Evolutionary conservation across 2,329 filamentous ascomycete species (phyloP).

Genomic region (Fusarium nodosum): DNA sequence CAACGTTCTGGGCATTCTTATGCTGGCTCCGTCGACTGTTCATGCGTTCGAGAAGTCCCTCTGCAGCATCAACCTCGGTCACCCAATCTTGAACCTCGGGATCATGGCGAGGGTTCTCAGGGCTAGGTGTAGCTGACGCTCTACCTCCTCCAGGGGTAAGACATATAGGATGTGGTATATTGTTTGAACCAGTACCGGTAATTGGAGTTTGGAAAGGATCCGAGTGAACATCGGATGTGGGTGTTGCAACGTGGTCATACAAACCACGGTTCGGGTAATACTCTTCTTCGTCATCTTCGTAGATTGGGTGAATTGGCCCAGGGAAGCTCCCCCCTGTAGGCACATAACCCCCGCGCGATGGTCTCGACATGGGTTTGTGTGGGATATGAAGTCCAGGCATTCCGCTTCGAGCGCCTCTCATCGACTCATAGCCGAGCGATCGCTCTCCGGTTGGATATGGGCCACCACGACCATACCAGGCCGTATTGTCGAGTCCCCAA

Average conservation of each 20-base stretch:
- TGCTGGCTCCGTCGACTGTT: slow-evolving; percentile 48
- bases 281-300: slow-evolving; percentile 70
- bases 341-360: slow-evolving; percentile 52
- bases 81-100: slow-evolving; percentile 72
- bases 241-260: slow-evolving; percentile 51
- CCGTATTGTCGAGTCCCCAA: slow-evolving; percentile 46
- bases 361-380: slow-evolving; percentile 54
- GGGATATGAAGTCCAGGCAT: slow-evolving; percentile 49
- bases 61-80: slow-evolving; percentile 67
- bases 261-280: slow-evolving; percentile 47
- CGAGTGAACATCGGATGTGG: slow-evolving; percentile 55
- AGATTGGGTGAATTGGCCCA: slow-evolving; percentile 68
- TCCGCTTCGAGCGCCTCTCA: slow-evolving; percentile 56
- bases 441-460: slow-evolving; percentile 59
- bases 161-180: slow-evolving; percentile 39
- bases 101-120: slow-evolving; percentile 59
- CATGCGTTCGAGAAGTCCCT: slow-evolving; percentile 64
- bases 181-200: slow-evolving; percentile 30
- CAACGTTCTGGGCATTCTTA: slow-evolving; percentile 51
- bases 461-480: slow-evolving; percentile 62
- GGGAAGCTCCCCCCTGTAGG: slow-evolving; percentile 53
- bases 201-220: slow-evolving; percentile 67
- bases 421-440: slow-evolving; percentile 65
- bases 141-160: slow-evolving; percentile 50
- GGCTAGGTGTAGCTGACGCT: slow-evolving; percentile 57